Conservation (phyloP, 2,329 filamentous ascomycete genomes). For the Fusarium tupiense region DNA sequence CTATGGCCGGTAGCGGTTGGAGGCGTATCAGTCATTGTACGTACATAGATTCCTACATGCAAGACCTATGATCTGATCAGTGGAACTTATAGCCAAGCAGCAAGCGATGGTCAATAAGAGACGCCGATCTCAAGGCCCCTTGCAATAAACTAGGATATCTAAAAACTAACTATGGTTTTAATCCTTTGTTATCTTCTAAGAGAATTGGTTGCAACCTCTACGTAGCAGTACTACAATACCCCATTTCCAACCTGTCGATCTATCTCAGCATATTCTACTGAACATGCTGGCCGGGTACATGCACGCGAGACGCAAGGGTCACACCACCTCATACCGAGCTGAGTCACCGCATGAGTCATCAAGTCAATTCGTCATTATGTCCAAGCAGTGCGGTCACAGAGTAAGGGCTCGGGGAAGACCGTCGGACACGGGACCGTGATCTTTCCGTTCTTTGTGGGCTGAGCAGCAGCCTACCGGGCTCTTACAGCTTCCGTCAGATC, state of each 20-base stretch:
- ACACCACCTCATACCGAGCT: background rate
- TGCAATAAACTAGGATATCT: background rate
- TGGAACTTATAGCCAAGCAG: background rate
- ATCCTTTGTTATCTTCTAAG: background rate
- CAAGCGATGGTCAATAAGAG: background rate
- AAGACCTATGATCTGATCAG: background rate
- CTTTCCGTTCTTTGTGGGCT: background rate
- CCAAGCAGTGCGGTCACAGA: background rate
- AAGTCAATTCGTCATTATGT: background rate
- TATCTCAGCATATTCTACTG: background rate
- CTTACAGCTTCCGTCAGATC: background rate
- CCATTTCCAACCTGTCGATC: background rate
- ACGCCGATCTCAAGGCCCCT: background rate
- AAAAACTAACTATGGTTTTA: background rate
- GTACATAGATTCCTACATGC: no score
- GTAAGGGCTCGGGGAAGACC: background rate
- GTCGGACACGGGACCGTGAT: background rate
- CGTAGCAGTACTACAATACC: background rate
- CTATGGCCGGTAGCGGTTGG: background rate
- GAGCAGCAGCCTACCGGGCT: background rate
- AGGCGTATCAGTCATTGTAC: background rate
- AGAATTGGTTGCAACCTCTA: background rate
- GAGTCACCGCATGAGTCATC: background rate
- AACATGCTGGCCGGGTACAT: background rate
- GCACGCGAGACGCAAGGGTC: background rate